These are phyloP conservation scores for Ustilago hordei DNA, from an alignment of 1,284 basidiomycete genomes.

Conservation along the genomic window DNA sequence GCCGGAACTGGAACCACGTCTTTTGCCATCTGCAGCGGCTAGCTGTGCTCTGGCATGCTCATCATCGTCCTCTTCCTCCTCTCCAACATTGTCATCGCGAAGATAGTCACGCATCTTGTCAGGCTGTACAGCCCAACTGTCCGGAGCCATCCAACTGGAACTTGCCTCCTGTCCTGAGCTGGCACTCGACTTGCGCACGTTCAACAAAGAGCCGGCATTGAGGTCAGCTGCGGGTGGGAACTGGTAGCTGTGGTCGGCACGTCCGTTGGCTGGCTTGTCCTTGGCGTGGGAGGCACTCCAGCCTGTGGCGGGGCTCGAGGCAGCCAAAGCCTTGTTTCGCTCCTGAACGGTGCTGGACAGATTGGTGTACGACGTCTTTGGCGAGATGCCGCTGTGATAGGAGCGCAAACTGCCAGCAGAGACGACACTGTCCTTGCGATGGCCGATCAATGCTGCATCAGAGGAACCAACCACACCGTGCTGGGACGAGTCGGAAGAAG, in stretches of 20 bases:
- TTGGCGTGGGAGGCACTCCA: constrained; percentile 22
- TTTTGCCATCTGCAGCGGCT: constrained; percentile 21
- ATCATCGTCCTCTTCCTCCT: constrained; percentile 56
- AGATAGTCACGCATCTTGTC: constrained; percentile 53
- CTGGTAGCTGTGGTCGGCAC: constrained; percentile 47
- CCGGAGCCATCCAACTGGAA: constrained; percentile 68
- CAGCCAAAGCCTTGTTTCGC: constrained; percentile 13
- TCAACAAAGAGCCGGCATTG: constrained; percentile 20
- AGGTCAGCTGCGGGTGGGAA: constrained; percentile 44
- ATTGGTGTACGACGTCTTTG: constrained; percentile 56
- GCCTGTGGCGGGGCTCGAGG: constrained; percentile 9
- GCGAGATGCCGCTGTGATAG: constrained; percentile 60
- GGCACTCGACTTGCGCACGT: constrained; percentile 54
- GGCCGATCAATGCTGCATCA: constrained; percentile 20
- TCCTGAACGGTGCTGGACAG: constrained; percentile 35
- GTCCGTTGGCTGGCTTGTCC: constrained; percentile 26
- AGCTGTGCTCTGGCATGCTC: constrained; percentile 23
- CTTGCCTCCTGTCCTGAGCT: constrained; percentile 49
- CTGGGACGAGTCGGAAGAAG: constrained; percentile 22
- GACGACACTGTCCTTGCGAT: constrained; percentile 50
- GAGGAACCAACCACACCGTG: constrained; percentile 9
- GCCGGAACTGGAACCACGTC: constrained; percentile 40
- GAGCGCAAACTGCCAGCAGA: constrained; percentile 48
- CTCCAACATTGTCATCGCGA: constrained; percentile 56
- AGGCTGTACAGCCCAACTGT: constrained; percentile 68